Base-by-base conservation (phyloP, 106 monocot genomes). In the Apostasia ramifera region DNA sequence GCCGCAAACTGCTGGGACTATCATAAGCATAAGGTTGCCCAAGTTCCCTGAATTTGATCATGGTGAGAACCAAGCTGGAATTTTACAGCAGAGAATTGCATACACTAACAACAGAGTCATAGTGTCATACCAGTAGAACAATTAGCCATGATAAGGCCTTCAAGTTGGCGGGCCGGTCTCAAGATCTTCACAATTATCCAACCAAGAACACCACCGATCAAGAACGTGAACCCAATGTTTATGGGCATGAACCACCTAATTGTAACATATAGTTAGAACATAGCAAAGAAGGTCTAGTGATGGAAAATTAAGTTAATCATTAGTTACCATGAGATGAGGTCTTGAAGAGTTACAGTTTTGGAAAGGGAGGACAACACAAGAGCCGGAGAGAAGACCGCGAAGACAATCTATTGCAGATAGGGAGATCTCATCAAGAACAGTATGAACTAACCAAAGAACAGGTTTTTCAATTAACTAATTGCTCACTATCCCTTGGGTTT, bases 191-290 rank as follows among this genome's bases (percentile, higher is more conserved):
- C 86, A 10, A 70, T 80, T 1, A 84, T 11, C 93, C 93, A 89
- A 52, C 93, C 93, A 15, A 89, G 86, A 5, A 78, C 3, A 44
- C 72, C 81, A 13, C 89, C 93, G 45, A 77, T 69, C 38, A 89
- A 45, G 67, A 83, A 85, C 52, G 72, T 71, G 8, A 93, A 66
- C 38, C 76, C 86, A 39, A 93, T 73, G 59, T 93, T 93, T 10
- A 93, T 70, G 2, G 83, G 85, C 93, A 93, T 93, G 73, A 89
- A 93, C 88, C 93, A 93, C 93, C 93, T 93, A 44, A 13, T 55
- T 42, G 11, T 8, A 44, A 63, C 3, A 63, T 67, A 11, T 57
- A 40, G 41, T n/a, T 5, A 52, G 40, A 76, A 40, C 41, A 39
- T 11, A 10, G 45, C 2, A 42, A 47, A 52, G 50, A 11, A 12